phyloP scores from a whole-genome alignment of 164 flowering plant genomes.

The Kingdonia uniflora region DNA sequence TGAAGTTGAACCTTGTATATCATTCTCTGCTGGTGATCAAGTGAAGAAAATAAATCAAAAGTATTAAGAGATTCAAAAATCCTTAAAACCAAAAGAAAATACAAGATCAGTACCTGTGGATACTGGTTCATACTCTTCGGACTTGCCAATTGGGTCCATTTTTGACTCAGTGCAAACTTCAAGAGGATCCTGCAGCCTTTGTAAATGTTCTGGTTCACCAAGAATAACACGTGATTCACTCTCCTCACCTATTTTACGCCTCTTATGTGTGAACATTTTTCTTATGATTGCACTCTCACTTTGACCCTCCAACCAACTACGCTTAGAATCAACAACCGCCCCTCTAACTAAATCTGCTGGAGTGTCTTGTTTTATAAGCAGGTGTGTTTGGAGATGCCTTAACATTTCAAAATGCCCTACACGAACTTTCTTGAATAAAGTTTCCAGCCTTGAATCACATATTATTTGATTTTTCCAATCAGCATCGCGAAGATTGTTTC shows the following conservation, averaged over 20 bases:
- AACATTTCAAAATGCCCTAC: constrained; percentile 98
- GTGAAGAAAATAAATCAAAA: background rate
- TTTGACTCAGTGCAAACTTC: constrained; percentile 68
- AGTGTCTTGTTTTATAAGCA: constrained; percentile 51
- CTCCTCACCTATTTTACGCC: constrained; percentile 49
- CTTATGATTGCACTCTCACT: constrained; percentile 26
- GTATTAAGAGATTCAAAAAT: background rate
- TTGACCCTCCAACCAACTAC: constrained; percentile 45
- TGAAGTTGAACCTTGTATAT: constrained; percentile 11
- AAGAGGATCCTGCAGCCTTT: constrained; percentile 66
- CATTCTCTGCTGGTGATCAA: constrained; percentile 14
- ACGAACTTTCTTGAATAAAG: constrained; percentile 71
- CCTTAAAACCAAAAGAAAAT: background rate
- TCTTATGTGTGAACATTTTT: constrained; percentile 44
- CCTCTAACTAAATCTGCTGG: constrained; percentile 53
- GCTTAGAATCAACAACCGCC: constrained; percentile 52
- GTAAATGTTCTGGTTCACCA: constrained; percentile 57
- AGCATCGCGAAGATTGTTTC: constrained; percentile 86
- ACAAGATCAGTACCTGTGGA: constrained; percentile 20
- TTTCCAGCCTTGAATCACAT: constrained; percentile 76
- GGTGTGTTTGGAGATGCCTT: constrained; percentile 86
- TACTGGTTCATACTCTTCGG: constrained; percentile 57
- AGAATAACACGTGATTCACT: constrained; percentile 12
- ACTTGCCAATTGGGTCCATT: constrained; percentile 65
- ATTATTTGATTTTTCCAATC: constrained; percentile 73